Evolutionary conservation across 1,284 basidiomycete species (phyloP), one percentile per base, ranked within the genome.

Genomic region (Ceratobasidium sp.): DNA sequence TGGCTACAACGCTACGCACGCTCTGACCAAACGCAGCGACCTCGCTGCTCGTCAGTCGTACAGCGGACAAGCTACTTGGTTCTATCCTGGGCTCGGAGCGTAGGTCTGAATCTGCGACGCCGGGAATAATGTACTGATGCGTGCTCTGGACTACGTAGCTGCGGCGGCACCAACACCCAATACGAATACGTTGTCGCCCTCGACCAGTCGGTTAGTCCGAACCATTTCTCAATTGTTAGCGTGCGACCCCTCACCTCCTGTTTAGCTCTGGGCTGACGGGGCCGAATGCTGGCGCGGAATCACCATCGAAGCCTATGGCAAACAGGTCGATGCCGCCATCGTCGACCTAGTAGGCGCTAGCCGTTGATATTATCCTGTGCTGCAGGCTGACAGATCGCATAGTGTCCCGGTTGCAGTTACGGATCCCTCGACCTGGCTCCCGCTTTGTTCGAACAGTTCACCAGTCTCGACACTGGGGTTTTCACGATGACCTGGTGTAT

Each of bases 401-500:
- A 60, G 57, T 60, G 57, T 33, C 57, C 57, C n/a, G 57, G 57
- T 14, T 60, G 57, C 22, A 33, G 11, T 3, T 60, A 44, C 19
- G 57, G 57, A 2, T 33, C 29, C 17, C 33, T 60, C 2, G 57
- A 60, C 36, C 29, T 60, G 19, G 57, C 57, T 19, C 57, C 57
- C 7, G 57, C 57, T 5, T 19, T 60, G 31, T 60, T 60, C 31
- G 17, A 60, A 33, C 4, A 3, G 8, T 60, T 60, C 41, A 60
- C 57, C 4, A 19, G 57, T 14, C 57, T 60, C 41, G 57, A 60
- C 24, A 60, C 57, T 27, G 57, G 57, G 19, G 19, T 15, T 2
- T 60, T 60, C 57, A 3, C 9, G 9, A 60, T 60, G 19, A 60
- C 57, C 57, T 60, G 57, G 57, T 60, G 57, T 60, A 60, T n/a